phyloP scores from a whole-genome alignment of 2,329 filamentous ascomycete genomes.

The Fusarium azukiicola region DNA sequence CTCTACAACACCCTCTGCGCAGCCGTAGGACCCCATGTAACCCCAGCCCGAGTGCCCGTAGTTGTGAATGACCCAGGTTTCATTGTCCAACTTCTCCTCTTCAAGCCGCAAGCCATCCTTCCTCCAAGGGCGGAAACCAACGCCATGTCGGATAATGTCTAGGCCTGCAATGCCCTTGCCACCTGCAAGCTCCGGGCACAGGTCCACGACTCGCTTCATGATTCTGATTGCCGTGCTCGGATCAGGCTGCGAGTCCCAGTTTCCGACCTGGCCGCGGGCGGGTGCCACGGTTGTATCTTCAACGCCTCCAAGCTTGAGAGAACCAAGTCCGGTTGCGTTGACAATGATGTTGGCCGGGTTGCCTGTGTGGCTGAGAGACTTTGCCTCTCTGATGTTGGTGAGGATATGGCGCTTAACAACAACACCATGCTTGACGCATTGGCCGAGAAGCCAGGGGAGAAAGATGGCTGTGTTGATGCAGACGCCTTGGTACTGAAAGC shows the following conservation, averaged over 20 bases:
- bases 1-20: constrained; percentile 34
- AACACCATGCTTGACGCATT: constrained; percentile 81
- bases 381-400: background rate
- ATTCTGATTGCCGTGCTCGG: constrained; percentile 86
- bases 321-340: background rate
- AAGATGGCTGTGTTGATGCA: constrained; percentile 89
- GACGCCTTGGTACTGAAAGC: constrained; percentile 85
- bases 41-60: constrained; percentile 87
- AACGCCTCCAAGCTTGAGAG: constrained; percentile 75
- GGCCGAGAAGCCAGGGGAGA: constrained; percentile 84
- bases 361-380: background rate
- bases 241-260: constrained; percentile 88
- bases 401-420: background rate
- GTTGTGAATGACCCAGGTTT: constrained; percentile 59
- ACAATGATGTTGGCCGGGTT: background rate
- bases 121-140: constrained; percentile 86
- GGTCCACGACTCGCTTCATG: constrained; percentile 84
- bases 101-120: constrained; percentile 86
- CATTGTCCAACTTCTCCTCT: constrained; percentile 67
- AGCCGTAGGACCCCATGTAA: constrained; percentile 70
- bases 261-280: constrained; percentile 84
- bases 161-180: constrained; percentile 81
- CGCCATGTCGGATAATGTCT: constrained; percentile 87
- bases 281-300: constrained; percentile 82
- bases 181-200: constrained; percentile 70